phyloP scores from a whole-genome alignment of 2,329 filamentous ascomycete genomes.

The Metarhizium brunneum region DNA sequence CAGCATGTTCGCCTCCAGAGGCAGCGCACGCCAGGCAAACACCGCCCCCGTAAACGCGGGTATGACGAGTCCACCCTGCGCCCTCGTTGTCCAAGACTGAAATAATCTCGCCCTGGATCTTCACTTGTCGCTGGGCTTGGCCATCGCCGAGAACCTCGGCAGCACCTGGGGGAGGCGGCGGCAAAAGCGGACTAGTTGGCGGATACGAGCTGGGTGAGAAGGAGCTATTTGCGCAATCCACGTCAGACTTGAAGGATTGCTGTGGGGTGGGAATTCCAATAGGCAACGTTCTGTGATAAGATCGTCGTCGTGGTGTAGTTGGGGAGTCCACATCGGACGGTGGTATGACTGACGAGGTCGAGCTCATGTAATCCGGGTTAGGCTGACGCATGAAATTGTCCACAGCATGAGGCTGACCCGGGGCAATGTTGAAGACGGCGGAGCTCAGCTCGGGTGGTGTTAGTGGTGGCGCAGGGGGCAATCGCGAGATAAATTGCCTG shows the following conservation, averaged over 20 bases:
- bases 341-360: conserved; percentile 18
- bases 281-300: conserved; percentile 32
- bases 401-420: conserved; percentile 19
- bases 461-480: conserved; percentile 37
- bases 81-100: conserved; percentile 37
- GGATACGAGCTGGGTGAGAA: conserved; percentile 42
- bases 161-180: conserved; percentile 32
- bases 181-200: conserved; percentile 35
- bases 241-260: conserved; percentile 12
- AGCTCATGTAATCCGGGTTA: conserved; percentile 39
- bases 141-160: conserved; percentile 12
- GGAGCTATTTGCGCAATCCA: conserved; percentile 18
- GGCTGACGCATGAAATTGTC: conserved; percentile 37
- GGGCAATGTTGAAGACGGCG: conserved; percentile 32
- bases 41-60: conserved; percentile 49
- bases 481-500: conserved; percentile 25
- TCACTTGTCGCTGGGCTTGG: conserved; percentile 23
- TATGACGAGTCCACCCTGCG: conserved; percentile 47
- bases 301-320: conserved; percentile 29
- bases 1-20: conserved; percentile 32
- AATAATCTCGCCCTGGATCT: conserved; percentile 41
- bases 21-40: conserved; percentile 47
- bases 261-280: conserved; percentile 21
- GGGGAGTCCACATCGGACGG: conserved; percentile 18
- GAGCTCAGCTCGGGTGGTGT: conserved; percentile 37